Conservation (phyloP, 2,329 filamentous ascomycete genomes). For the Aspergillus neotritici region DNA sequence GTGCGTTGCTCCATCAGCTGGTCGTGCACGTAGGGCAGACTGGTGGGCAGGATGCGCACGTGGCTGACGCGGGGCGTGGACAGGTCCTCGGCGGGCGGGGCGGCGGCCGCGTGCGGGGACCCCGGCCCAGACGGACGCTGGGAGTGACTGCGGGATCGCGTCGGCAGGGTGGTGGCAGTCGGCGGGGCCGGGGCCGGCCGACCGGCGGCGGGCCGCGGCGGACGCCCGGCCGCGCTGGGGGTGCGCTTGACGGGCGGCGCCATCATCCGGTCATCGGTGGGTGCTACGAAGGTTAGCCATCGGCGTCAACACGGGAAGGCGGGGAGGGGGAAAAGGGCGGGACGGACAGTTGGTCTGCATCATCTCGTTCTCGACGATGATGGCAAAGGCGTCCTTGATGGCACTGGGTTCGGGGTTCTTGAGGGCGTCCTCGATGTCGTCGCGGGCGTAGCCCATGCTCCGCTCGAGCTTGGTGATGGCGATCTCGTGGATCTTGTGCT, state of each 20-base stretch:
- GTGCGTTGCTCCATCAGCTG: slow-evolving; percentile 69
- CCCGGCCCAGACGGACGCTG: slow-evolving; percentile 23
- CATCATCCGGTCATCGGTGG: slow-evolving; percentile 33
- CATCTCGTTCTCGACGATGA: slow-evolving; percentile 93
- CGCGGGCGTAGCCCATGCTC: slow-evolving; percentile 94
- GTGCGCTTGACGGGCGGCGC: slow-evolving; percentile 27
- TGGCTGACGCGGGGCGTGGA: slow-evolving; percentile 65
- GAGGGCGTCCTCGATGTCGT: slow-evolving; percentile 90
- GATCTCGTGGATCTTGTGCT: slow-evolving; percentile 84
- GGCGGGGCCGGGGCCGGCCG: slow-evolving; percentile 10
- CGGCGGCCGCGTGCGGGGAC: slow-evolving; percentile 58
- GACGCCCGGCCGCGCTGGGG: slow-evolving; percentile 7
- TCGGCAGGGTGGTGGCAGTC: slow-evolving; percentile 14
- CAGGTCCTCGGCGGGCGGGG: slow-evolving; percentile 62
- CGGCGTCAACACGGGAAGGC: slow-evolving; percentile 8
- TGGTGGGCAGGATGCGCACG: slow-evolving; percentile 85
- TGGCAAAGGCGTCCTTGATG: slow-evolving; percentile 98
- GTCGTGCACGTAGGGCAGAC: slow-evolving; percentile 81
- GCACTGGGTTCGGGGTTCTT: slow-evolving; percentile 89
- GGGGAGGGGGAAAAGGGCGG: not conserved
- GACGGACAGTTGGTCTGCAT: slow-evolving; percentile 89
- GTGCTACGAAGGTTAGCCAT: slow-evolving; percentile 19
- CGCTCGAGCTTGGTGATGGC: slow-evolving; percentile 95
- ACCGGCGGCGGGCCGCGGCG: too few relatives aligned
- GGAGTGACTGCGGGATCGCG: slow-evolving; percentile 22